These are phyloP conservation scores for Zizania latifolia DNA, from an alignment of 176 grass and related monocot genomes.

Conservation along the genomic window DNA sequence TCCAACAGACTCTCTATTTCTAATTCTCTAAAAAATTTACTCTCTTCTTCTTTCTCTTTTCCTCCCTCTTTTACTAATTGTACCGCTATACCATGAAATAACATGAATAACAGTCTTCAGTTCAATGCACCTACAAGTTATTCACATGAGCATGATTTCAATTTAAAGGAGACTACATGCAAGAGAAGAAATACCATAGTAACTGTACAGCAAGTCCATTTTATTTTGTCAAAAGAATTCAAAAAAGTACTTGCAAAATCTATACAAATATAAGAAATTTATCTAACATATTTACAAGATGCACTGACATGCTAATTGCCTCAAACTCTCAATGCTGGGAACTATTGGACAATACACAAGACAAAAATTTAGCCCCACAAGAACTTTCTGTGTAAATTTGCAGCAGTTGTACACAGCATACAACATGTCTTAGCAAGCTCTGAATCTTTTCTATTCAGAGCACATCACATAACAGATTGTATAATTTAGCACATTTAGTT, in stretches of 20 bases:
- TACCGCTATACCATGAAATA: no score
- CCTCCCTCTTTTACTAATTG: no score
- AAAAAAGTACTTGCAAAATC: not conserved
- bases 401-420: not conserved
- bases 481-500: not conserved
- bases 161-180: not conserved
- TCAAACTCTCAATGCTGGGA: not conserved
- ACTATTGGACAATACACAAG: not conserved
- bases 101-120: not conserved
- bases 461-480: not conserved
- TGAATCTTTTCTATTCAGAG: not conserved
- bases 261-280: not conserved
- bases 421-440: not conserved
- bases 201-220: not conserved
- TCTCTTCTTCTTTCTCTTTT: no score
- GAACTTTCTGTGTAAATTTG: conserved; percentile 4
- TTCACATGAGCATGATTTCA: not conserved
- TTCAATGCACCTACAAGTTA: not conserved
- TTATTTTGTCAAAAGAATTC: not conserved
- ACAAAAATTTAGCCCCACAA: not conserved
- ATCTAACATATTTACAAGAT: not conserved
- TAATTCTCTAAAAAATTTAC: no score
- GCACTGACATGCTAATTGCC: not conserved
- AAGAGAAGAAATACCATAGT: not conserved
- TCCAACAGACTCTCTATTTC: no score